These are phyloP conservation scores for Coccomyxa sp. DNA, from an alignment of 139 green algal species.

Conservation along the genomic window DNA sequence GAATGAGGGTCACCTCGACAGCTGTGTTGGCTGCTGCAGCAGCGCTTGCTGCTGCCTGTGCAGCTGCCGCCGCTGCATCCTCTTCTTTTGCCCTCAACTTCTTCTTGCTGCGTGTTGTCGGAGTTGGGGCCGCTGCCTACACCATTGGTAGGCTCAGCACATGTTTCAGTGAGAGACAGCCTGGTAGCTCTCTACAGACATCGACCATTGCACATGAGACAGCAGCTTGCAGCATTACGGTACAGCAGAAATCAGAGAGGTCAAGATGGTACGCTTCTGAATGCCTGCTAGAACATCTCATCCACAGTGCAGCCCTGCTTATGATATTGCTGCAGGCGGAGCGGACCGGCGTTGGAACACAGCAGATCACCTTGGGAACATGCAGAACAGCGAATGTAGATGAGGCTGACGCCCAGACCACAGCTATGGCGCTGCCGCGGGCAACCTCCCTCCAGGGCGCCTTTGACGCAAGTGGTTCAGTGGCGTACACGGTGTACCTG, in stretches of 20 bases:
- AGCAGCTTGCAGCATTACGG: too few species aligned
- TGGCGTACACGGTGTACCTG: slow-evolving; percentile 14
- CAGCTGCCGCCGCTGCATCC: slow-evolving; percentile 9
- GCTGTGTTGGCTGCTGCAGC: slow-evolving; percentile 9
- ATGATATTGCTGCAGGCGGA: too few species aligned
- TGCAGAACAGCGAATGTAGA: slow-evolving; percentile 26
- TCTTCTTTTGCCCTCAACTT: slow-evolving; percentile 23
- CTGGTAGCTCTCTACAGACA: too few species aligned
- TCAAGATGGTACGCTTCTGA: too few species aligned
- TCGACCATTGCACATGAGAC: too few species aligned
- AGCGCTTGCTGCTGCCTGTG: slow-evolving; percentile 7
- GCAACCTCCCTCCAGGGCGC: slow-evolving; percentile 15
- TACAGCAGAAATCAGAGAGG: too few species aligned
- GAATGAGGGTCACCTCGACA: slow-evolving; percentile 3
- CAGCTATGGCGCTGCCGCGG: slow-evolving; percentile 3
- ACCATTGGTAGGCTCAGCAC: neutral
- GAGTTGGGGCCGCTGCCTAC: neutral
- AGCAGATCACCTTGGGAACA: neutral
- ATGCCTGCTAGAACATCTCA: too few species aligned
- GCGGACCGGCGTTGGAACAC: neutral
- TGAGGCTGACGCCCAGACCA: slow-evolving; percentile 19
- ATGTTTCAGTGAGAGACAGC: too few species aligned
- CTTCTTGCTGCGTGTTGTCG: slow-evolving; percentile 14
- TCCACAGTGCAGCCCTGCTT: too few species aligned
- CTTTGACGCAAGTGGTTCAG: neutral